Evolutionary conservation across 495 filamentous ascomycete species (phyloP).

Genomic region (Xylaria flabelliformis): DNA sequence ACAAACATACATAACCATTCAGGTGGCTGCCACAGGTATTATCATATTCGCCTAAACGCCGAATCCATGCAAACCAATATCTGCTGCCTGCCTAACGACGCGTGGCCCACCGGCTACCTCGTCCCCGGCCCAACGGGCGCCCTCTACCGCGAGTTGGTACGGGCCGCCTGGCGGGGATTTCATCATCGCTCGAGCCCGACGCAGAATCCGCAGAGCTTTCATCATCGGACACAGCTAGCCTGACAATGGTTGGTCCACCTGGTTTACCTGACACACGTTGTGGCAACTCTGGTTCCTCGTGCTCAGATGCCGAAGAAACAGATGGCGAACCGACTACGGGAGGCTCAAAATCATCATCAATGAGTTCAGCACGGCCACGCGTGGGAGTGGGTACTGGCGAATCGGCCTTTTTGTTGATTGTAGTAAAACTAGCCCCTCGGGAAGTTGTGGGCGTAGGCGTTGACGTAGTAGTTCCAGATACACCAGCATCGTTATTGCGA

Average conservation of each 20-base stretch:
- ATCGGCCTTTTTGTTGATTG: slow-evolving; percentile 5
- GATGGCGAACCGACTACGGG: slow-evolving; percentile 32
- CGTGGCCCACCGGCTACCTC: slow-evolving; percentile 24
- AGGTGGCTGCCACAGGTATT: too few relatives aligned
- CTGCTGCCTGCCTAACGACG: neutral
- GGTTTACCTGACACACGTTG: slow-evolving; percentile 3
- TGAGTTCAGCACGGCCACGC: slow-evolving; percentile 30
- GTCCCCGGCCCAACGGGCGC: slow-evolving; percentile 24
- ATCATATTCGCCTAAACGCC: neutral
- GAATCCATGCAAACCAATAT: neutral
- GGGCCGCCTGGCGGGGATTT: slow-evolving; percentile 18
- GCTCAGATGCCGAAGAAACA: slow-evolving; percentile 32
- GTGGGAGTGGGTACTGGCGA: slow-evolving; percentile 29
- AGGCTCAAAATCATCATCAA: slow-evolving; percentile 47
- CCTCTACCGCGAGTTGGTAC: slow-evolving; percentile 27
- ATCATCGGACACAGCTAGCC: slow-evolving; percentile 28
- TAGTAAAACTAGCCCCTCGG: slow-evolving; percentile 14
- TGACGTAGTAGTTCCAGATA: slow-evolving; percentile 28
- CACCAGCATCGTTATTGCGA: slow-evolving; percentile 25
- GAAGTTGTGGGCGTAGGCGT: slow-evolving; percentile 19
- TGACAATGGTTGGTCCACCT: slow-evolving; percentile 35
- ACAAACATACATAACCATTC: neutral
- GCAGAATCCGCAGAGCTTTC: slow-evolving; percentile 24
- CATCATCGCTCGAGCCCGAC: slow-evolving; percentile 24
- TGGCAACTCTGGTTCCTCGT: slow-evolving; percentile 9